phyloP scores from a whole-genome alignment of 2,329 filamentous ascomycete species.

The Aspergillus uvarum region DNA sequence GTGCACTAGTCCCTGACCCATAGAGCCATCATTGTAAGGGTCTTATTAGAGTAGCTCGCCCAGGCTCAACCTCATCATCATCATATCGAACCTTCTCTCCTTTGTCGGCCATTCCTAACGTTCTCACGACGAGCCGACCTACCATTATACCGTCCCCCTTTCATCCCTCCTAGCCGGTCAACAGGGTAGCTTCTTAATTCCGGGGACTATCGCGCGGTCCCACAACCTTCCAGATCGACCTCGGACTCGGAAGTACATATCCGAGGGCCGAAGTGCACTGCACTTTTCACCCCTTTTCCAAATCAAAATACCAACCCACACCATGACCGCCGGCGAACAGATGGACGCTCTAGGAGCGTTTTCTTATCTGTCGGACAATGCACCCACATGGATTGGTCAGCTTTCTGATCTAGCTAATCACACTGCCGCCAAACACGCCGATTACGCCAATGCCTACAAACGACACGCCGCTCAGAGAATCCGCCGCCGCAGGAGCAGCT shows the following conservation, averaged over 20 bases:
- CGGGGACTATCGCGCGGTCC: not conserved
- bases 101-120: constrained; percentile 3
- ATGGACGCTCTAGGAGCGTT: constrained; percentile 49
- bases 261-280: not conserved
- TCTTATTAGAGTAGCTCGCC: constrained; percentile 4
- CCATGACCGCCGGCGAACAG: constrained; percentile 15
- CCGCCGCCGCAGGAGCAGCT: constrained; percentile 43
- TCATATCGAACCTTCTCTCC: not conserved
- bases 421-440: constrained; percentile 41
- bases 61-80: not conserved
- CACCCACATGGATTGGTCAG: constrained; percentile 46
- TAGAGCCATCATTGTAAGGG: constrained; percentile 13
- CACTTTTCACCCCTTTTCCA: not conserved
- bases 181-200: not conserved
- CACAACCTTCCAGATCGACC: not conserved
- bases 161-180: not conserved
- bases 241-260: constrained; percentile 1
- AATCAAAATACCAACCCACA: not conserved
- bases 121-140: constrained; percentile 17
- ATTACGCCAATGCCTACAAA: constrained; percentile 46
- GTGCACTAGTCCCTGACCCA: constrained; percentile 11
- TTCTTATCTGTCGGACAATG: constrained; percentile 43
- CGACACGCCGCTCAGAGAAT: constrained; percentile 31
- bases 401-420: constrained; percentile 45
- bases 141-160: not conserved